A percentile compares a stretch with the other conserved stretches of the same genome.
Evolutionary conservation across 345 rosid genomes (phyloP).

Genomic region (Anastatica hierochuntica): DNA sequence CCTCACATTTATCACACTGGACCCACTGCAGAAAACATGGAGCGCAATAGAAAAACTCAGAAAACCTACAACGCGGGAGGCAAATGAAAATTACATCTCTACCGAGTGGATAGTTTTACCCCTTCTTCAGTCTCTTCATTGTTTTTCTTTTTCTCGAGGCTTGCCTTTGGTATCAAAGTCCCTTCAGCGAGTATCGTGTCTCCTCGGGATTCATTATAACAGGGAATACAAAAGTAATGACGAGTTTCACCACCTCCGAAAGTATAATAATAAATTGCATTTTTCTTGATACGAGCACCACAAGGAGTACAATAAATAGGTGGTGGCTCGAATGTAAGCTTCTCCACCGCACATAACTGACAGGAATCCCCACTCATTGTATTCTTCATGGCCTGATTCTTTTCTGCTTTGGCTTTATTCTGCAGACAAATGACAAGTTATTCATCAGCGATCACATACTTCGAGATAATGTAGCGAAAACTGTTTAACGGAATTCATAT

Average conservation of each 20-base stretch:
- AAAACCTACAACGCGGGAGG: too few species aligned
- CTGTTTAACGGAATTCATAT: neutral
- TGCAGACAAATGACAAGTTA: constrained; percentile 29
- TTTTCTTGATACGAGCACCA: constrained; percentile 97
- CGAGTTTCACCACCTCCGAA: constrained; percentile 95
- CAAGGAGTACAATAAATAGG: constrained; percentile 94
- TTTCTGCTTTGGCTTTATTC: constrained; percentile 98
- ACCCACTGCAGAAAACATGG: constrained; percentile 76
- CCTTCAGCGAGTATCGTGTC: constrained; percentile 76
- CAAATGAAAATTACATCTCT: neutral
- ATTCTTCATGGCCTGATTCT: constrained; percentile 98
- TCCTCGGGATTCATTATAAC: constrained; percentile 96
- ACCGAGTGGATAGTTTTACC: constrained; percentile 35
- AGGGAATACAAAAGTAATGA: constrained; percentile 91
- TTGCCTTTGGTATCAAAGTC: constrained; percentile 51
- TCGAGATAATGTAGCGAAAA: neutral
- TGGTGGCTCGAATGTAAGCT: constrained; percentile 99
- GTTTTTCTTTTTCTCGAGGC: constrained; percentile 97
- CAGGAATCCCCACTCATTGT: constrained; percentile 98
- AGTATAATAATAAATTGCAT: constrained; percentile 95
- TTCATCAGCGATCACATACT: constrained; percentile 5
- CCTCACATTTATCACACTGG: constrained; percentile 99
- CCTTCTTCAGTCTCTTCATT: constrained; percentile 99
- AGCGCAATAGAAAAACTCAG: constrained; percentile 14
- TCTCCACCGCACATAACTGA: constrained; percentile 98